Evolutionary conservation across 2,329 filamentous ascomycete species (phyloP), one percentile per base, ranked within the genome.

Genomic region (Penicillium rolfsii): DNA sequence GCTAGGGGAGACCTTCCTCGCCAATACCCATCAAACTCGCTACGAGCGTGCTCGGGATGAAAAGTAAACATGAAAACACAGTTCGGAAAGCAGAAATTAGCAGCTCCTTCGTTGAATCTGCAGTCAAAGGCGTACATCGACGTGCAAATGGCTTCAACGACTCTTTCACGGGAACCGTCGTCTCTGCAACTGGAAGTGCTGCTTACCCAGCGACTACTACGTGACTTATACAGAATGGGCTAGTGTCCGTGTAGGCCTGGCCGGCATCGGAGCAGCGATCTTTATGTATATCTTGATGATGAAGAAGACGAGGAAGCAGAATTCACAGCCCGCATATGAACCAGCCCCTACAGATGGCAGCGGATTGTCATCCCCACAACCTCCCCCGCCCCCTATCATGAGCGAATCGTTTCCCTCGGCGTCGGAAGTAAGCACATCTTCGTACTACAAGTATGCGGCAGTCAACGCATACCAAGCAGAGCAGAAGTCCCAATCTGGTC

Each of bases 231-330:
- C n/a, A 9, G 28, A 38, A 22, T 55, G 26, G 26, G 52, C 40
- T 22, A 28, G 24, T 30, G 38, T 26, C 24, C 45, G 52, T 19
- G 52, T 55, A 19, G 61, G 63, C 14, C 41, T 58, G 24, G 63
- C 53, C 8, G 63, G 60, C 5, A 59, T 65, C 19, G 61, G 48
- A 12, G 63, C 60, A 1, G 61, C 63, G 2, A 24, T 36, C 12
- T 59, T 61, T 16, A 59, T 65, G 63, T 59, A 57, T 26, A 55
- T 48, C 52, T 43, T 63, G 6, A 55, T 62, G n/a, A 41, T 48
- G 28, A 65, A 58, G 36, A 65, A 63, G 53, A 65, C 55, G 36
- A 65, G 61, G 53, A 65, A 46, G 40, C 57, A 59, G 33, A 26
- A 14, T 12, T 41, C 58, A 24, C 28, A 30, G 38, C 19, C n/a